Evolutionary conservation across 2,329 filamentous ascomycete genomes (phyloP), one percentile per base, ranked within the genome.

Genomic region (Bipolaris sorokiniana): DNA sequence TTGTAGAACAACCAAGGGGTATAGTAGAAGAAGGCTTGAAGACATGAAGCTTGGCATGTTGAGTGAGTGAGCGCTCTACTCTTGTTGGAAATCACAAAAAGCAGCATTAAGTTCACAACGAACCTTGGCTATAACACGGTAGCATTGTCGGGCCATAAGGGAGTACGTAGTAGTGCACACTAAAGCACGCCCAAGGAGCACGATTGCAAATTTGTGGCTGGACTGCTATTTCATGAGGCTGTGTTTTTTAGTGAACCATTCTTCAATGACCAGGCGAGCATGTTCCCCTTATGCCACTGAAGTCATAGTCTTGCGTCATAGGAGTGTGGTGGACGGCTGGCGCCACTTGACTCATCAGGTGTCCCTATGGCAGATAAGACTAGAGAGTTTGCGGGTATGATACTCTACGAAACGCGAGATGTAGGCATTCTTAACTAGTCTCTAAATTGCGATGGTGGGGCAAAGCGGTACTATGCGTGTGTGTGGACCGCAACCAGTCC

Each of bases 271-370:
- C 26, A 28, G 9, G 26, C 26, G 26, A 28, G 26, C 26, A 3
- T 28, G 26, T 28, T 26, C 26, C 42, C 26, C 42, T 31, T 45
- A 31, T 45, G 42, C 42, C 42, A 45, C 42, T 45, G 42, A 45
- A 45, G 42, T 45, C 42, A 45, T 45, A 20, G 26, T 33, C 7
- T 28, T 33, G 42, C 42, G 42, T 45, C 42, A 45, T 45, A 16
- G 26, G 26, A 33, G 26, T 10, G 18, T 6, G 16, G 3, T 45
- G n/a, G 26, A n/a, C n/a, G 10, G n/a, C 18, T 23, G 42, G 15
- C n/a, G 42, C 26, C 13, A 31, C 26, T 9, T 31, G 26, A 28
- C 10, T 31, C 10, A 13, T 20, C 18, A 16, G n/a, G 11, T 16
- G 26, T 3, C 5, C 2, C 4, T 45, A 2, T 16, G 23, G 16